Evolutionary conservation across 2,329 filamentous ascomycete species (phyloP), one percentile per base, ranked within the genome.

Genomic region (Verticillium tricorpus): DNA sequence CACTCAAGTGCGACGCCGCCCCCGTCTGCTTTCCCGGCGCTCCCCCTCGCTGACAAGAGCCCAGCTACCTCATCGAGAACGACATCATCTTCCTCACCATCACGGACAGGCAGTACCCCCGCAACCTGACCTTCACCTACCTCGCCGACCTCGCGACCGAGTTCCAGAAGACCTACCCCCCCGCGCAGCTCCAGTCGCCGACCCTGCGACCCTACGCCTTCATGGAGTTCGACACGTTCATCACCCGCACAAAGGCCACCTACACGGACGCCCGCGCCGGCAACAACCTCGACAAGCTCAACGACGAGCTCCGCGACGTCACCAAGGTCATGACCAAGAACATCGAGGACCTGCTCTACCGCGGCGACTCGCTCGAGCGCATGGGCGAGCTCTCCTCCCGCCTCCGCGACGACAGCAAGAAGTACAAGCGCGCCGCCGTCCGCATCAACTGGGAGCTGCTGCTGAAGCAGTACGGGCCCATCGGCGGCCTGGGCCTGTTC

Each of bases 281-380:
- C 15, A 91, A 93, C 78, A 98, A 98, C 77, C 85, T 99, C 62
- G 92, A 96, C 77, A 93, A 94, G 78, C 82, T 99, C 67, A 98
- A 99, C 73, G 92, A 97, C 73, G 96, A 99, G 83, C 85, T 99
- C 67, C 90, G 93, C 75, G 95, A 98, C 77, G 96, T 99, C 61
- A 98, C 95, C 1, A 93, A 97, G 79, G 93, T 99, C 72, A 99
- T 99, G 96, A 98, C 93, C 61, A 98, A 98, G 86, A 99, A 99
- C 76, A 98, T 99, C 69, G 95, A 99, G 82, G 95, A 99, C 76
- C 80, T 99, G 72, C 81, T 99, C 60, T 99, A 99, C 75, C 84
- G 96, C 65, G 95, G 95, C 32, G 95, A 99, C 74, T 95, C 89
- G 70, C 78, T 99, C 68, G 95, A 99, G 79, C 86, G 93, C 71